Percentiles rank a stretch among this genome's conserved stretches.
phyloP scores from a whole-genome alignment of 78 protist species.

The Protostelium mycophagum region DNA sequence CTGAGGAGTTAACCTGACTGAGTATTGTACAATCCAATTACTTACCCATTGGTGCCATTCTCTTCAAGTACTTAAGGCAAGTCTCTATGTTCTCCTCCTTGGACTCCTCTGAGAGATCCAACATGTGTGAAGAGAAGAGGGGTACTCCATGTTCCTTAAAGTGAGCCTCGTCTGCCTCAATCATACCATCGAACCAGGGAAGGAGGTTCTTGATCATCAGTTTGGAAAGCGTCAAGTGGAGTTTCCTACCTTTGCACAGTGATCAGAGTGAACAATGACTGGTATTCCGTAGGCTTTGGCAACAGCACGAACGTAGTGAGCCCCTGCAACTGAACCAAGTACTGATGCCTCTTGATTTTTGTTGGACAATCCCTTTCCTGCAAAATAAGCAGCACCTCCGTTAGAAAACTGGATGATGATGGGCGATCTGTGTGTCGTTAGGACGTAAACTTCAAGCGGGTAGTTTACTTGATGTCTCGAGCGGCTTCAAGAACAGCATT shows the following conservation, averaged over 20 bases:
- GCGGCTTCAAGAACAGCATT: constrained; percentile 65
- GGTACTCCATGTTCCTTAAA: constrained; percentile 60
- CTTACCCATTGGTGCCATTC: constrained; percentile 14
- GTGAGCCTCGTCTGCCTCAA: constrained; percentile 58
- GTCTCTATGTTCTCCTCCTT: constrained; percentile 46
- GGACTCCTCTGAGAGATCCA: constrained; percentile 72
- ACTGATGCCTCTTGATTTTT: constrained; percentile 53
- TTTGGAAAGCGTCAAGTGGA: background rate
- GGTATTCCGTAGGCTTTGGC: constrained; percentile 73
- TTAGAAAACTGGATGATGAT: constrained; percentile 60
- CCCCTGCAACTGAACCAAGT: constrained; percentile 53
- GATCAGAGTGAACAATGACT: constrained; percentile 72
- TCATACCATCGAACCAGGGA: constrained; percentile 72
- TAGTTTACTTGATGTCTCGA: background rate
- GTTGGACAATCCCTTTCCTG: constrained; percentile 55
- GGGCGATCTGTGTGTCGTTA: constrained; percentile 16
- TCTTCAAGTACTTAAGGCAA: constrained; percentile 50
- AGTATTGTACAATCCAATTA: background rate
- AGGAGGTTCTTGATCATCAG: constrained; percentile 17
- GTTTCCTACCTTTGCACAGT: constrained; percentile 37
- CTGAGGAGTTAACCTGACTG: constrained; percentile 4
- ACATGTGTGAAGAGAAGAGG: constrained; percentile 75
- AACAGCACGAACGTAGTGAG: constrained; percentile 62
- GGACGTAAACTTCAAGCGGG: background rate
- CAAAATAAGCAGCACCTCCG: constrained; percentile 69